Percentiles rank a stretch among this genome's conserved stretches.
phyloP scores from a whole-genome alignment of 139 green algal species.

The Zygnema circumcarinatum region DNA sequence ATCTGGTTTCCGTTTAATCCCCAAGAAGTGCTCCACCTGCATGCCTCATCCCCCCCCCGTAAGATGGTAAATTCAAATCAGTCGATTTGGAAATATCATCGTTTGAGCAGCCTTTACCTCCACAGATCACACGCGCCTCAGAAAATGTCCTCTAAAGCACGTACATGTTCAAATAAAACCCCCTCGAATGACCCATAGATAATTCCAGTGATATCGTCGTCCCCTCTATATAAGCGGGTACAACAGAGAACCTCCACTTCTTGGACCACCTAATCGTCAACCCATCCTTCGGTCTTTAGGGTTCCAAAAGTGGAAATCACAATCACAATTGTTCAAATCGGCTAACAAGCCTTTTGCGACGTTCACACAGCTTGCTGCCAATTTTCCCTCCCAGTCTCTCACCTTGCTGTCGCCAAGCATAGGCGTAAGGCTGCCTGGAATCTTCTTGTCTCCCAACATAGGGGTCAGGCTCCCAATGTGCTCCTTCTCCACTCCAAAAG shows the following conservation, averaged over 20 bases:
- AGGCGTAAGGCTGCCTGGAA: constrained; percentile 38
- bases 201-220: too few relatives aligned
- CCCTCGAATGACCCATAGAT: too few relatives aligned
- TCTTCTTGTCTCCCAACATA: constrained; percentile 59
- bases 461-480: constrained; percentile 41
- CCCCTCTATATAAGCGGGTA: too few relatives aligned
- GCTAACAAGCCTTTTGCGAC: too few relatives aligned
- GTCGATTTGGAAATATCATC: background rate
- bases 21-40: constrained; percentile 31
- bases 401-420: constrained; percentile 54
- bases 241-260: too few relatives aligned
- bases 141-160: background rate
- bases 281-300: too few relatives aligned
- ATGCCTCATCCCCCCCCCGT: background rate
- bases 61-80: background rate
- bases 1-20: constrained; percentile 2
- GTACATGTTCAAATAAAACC: background rate
- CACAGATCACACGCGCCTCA: background rate
- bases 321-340: too few relatives aligned
- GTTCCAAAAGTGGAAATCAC: too few relatives aligned
- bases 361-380: too few relatives aligned
- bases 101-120: background rate
- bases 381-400: too few relatives aligned
- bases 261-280: too few relatives aligned
- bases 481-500: constrained; percentile 52